Percentiles rank a stretch among this genome's conserved stretches.
Conservation (phyloP, 2,329 filamentous ascomycete genomes). For the Ceratocystiopsis sp. region DNA sequence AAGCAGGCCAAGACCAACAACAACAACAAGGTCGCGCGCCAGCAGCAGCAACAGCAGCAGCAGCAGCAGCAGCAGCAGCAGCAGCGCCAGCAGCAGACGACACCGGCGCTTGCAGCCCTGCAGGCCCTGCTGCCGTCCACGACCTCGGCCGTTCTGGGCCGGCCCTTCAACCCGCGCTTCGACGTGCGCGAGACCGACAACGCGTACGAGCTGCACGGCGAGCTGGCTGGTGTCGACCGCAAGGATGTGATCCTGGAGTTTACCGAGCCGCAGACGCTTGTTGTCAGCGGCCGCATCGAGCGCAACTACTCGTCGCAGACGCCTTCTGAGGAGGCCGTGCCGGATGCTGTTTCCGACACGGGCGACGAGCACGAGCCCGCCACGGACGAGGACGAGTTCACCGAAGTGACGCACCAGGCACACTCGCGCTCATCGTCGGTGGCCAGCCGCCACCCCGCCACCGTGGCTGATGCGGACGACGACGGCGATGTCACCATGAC, state of each 20-base stretch:
- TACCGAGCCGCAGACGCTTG: slow-evolving; percentile 56
- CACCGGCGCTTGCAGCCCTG: background rate
- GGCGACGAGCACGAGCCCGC: slow-evolving; percentile 11
- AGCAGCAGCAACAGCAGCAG: background rate
- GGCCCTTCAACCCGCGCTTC: slow-evolving; percentile 59
- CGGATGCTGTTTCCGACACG: slow-evolving; percentile 1
- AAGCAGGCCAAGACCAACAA: background rate
- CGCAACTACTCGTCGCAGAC: slow-evolving; percentile 40
- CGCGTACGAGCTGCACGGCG: slow-evolving; percentile 61
- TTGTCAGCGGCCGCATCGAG: slow-evolving; percentile 53
- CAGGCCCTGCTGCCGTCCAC: no score
- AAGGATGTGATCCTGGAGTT: slow-evolving; percentile 65
- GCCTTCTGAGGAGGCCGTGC: slow-evolving; percentile 13
- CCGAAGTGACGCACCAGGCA: slow-evolving; percentile 16
- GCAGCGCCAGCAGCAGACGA: slow-evolving; percentile 11
- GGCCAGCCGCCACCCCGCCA: slow-evolving; percentile 29
- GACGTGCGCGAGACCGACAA: slow-evolving; percentile 56
- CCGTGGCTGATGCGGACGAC: slow-evolving; percentile 13
- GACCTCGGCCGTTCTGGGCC: no score
- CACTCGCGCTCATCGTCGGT: slow-evolving; percentile 13
- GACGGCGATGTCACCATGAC: slow-evolving; percentile 11
- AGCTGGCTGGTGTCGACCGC: slow-evolving; percentile 60
- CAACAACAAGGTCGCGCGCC: background rate
- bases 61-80: background rate
- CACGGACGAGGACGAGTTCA: slow-evolving; percentile 26